Percentiles rank a stretch among this genome's conserved stretches.
Conservation (phyloP, 305 asterid species). For the Plantago lanceolata region DNA sequence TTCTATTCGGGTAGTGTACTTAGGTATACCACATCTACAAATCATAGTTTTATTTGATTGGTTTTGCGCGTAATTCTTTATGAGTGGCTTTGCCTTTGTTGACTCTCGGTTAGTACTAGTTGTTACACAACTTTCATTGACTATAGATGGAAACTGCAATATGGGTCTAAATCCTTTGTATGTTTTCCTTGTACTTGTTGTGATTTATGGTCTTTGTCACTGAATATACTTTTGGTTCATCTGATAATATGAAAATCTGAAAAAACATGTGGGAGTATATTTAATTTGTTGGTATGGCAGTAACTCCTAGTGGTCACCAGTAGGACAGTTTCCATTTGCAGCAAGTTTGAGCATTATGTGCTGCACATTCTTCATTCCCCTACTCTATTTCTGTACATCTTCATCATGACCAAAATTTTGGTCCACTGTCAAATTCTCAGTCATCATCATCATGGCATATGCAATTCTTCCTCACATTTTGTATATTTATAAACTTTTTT, state of each 20-base stretch:
- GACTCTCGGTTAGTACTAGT: too few relatives aligned
- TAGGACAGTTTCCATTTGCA: not conserved
- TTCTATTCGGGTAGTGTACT: too few relatives aligned
- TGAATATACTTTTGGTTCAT: not conserved
- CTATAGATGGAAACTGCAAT: too few relatives aligned
- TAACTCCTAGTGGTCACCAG: conserved; percentile 6
- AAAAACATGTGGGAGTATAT: conserved; percentile 26
- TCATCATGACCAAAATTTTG: not conserved
- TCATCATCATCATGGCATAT: not conserved
- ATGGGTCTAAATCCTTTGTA: too few relatives aligned
- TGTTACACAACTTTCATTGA: too few relatives aligned
- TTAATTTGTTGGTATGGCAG: not conserved
- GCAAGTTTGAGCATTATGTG: conserved; percentile 9
- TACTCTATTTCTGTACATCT: not conserved
- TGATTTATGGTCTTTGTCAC: not conserved
- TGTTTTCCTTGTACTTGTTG: too few relatives aligned
- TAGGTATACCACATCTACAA: too few relatives aligned
- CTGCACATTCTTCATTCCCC: not conserved
- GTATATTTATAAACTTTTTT: too few relatives aligned
- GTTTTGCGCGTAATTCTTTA: too few relatives aligned
- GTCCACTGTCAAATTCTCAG: conserved; percentile 13
- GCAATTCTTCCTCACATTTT: not conserved
- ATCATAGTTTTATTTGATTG: too few relatives aligned
- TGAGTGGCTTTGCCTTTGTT: too few relatives aligned
- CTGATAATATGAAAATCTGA: conserved; percentile 12